Evolutionary conservation across 1,284 basidiomycete genomes (phyloP), one percentile per base, ranked within the genome.

Genomic region (Hymenochaete sp.): DNA sequence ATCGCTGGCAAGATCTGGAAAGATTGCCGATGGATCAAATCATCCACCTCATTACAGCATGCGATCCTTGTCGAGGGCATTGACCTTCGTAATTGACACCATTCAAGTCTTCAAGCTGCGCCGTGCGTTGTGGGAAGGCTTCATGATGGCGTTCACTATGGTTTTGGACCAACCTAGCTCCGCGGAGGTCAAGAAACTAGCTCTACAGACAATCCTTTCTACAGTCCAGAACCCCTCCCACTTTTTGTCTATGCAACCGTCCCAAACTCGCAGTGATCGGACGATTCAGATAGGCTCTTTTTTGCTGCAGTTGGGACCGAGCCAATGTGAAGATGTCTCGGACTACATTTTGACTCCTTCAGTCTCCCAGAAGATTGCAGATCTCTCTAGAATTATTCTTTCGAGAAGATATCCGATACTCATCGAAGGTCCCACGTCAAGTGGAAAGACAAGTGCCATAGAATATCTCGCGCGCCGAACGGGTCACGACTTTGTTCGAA

Each of bases 111-210:
- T 92, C 55, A 83, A 91, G 18, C 66, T 96, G 11, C 79, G 93
- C 36, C 72, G 96, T 27, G 84, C 90, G 1, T 68, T 98, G 13
- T 98, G 90, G 86, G 96, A 98, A 64, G 95, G 95, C 2, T 93
- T 89, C 59, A 60, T 95, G 51, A 98, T 98, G 96, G 83, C 92
- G 0, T 99, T 98, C 63, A 96, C 91, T 3, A 96, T 97, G 89
- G 79, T 87, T 1, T 73, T 99, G 31, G 91, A 98, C 56, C 68
- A 67, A 1, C 64, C 72, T n/a, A 93, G 91, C 56, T 73, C 79
- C 0, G 69, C 73, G 39, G 61, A 76, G n/a, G 88, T 91, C 2
- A 76, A 72, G 4, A 66, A 65, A 10, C 67, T 93, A 10, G 83
- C 86, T 9, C 80, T 86, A 53, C 81, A 79, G 55, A 75, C 93